phyloP scores from a whole-genome alignment of 139 green algal genomes.

The Micractinium conductrix region DNA sequence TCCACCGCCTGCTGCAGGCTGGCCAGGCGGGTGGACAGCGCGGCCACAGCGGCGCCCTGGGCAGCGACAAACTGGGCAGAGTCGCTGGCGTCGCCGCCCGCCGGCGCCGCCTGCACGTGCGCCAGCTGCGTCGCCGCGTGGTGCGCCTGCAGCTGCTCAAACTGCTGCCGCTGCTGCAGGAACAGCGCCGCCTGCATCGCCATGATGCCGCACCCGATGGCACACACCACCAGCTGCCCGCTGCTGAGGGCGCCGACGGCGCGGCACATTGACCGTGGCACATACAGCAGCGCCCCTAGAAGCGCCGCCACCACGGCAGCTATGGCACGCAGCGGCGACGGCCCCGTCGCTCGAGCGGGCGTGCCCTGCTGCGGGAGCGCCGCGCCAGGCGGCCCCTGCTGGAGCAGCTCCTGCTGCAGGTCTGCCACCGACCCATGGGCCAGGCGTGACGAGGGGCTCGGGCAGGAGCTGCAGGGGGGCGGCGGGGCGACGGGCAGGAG shows the following conservation, averaged over 20 bases:
- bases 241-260: not conserved
- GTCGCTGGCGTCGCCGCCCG: no score
- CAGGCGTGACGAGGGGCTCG: no score
- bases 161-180: conserved; percentile 28
- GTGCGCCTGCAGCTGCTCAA: not conserved
- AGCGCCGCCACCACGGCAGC: no score
- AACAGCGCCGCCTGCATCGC: conserved; percentile 7
- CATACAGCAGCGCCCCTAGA: no score
- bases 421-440: not conserved
- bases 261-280: no score
- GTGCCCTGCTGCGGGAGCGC: no score
- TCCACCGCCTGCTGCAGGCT: not conserved
- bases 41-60: not conserved
- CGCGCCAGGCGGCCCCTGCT: not conserved
- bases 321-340: no score
- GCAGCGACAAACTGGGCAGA: no score
- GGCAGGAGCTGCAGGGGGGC: not conserved
- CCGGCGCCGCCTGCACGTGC: not conserved
- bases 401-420: not conserved
- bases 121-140: not conserved
- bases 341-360: no score
- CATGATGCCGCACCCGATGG: not conserved
- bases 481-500: not conserved
- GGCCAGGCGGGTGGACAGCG: not conserved
- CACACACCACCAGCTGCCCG: no score